These are phyloP conservation scores for Gaertneriomyces sp. DNA, from an alignment of 192 early-diverging fungal species.

Conservation along the genomic window DNA sequence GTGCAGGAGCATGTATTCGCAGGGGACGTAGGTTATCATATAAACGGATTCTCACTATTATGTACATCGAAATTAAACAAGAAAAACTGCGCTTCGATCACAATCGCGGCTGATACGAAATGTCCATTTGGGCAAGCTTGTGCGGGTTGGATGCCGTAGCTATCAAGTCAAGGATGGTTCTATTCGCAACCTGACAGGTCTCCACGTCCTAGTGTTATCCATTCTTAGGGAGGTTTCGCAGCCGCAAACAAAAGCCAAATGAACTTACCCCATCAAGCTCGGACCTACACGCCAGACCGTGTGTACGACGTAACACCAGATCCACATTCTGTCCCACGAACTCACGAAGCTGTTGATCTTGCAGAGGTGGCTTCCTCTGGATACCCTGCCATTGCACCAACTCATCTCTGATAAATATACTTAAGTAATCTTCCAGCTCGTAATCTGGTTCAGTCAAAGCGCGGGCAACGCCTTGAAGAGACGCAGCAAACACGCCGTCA, in stretches of 20 bases:
- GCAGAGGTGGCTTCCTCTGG: slow-evolving; percentile 49
- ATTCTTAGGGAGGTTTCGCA: not conserved
- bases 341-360: slow-evolving; percentile 63
- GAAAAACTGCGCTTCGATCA: slow-evolving; percentile 5
- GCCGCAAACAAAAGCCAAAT: not conserved
- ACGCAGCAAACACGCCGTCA: slow-evolving; percentile 85
- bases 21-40: no score
- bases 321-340: slow-evolving; percentile 67
- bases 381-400: slow-evolving; percentile 70
- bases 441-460: slow-evolving; percentile 73
- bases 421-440: slow-evolving; percentile 91
- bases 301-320: slow-evolving; percentile 65
- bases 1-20: no score
- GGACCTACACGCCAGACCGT: slow-evolving; percentile 66
- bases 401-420: slow-evolving; percentile 93
- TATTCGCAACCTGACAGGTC: slow-evolving; percentile 59
- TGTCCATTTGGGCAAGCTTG: slow-evolving; percentile 94
- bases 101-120: slow-evolving; percentile 72
- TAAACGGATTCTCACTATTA: no score
- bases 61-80: no score
- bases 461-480: slow-evolving; percentile 78
- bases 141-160: slow-evolving; percentile 84
- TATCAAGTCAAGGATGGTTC: slow-evolving; percentile 88
- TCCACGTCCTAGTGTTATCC: slow-evolving; percentile 40
- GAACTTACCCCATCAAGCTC: slow-evolving; percentile 66